Conservation (phyloP, 441 rosid species). For the Brassica balearica region DNA sequence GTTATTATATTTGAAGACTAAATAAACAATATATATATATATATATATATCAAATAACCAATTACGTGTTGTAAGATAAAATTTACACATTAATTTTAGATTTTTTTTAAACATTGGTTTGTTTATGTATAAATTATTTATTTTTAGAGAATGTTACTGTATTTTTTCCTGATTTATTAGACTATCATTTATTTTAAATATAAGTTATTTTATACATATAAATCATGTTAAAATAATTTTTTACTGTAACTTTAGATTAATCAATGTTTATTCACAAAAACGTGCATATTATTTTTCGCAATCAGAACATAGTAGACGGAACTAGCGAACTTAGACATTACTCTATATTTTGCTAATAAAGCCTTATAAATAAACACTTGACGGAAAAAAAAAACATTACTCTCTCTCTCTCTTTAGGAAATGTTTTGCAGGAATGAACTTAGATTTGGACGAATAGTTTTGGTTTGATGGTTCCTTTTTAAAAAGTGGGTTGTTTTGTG, state of each 20-base stretch:
- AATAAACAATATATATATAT: neutral
- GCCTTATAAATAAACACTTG: neutral
- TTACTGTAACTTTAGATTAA: neutral
- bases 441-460: too few relatives aligned
- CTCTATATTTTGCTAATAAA: neutral
- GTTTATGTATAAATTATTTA: too few relatives aligned
- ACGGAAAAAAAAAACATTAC: neutral
- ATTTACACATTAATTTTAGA: neutral
- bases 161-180: neutral
- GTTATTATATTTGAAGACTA: neutral
- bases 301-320: neutral
- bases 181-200: too few relatives aligned
- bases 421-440: too few relatives aligned
- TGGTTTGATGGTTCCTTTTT: too few relatives aligned
- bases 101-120: neutral
- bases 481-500: too few relatives aligned
- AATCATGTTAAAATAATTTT: neutral
- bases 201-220: too few relatives aligned
- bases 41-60: too few relatives aligned
- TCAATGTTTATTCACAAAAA: neutral
- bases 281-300: neutral
- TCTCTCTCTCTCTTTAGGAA: neutral
- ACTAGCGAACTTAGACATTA: neutral
- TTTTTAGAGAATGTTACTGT: neutral
- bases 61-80: neutral